Percentiles rank a stretch among this genome's conserved stretches.
These are phyloP conservation scores for Pisolithus marmoratus DNA, from an alignment of 768 basidiomycete species.

Conservation along the genomic window DNA sequence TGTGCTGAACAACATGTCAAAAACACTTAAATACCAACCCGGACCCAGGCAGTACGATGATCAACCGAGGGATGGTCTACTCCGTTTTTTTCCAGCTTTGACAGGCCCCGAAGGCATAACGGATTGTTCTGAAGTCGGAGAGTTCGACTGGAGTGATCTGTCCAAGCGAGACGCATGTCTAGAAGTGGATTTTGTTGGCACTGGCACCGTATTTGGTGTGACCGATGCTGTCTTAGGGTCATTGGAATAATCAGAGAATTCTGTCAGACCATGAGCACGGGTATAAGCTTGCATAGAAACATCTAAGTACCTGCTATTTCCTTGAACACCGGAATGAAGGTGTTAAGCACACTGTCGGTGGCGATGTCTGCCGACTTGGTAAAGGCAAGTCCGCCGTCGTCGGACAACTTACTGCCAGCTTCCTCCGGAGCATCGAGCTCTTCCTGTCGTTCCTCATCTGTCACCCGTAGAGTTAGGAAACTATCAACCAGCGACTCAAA, in stretches of 20 bases:
- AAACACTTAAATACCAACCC: conserved; percentile 15
- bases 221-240: conserved; percentile 7
- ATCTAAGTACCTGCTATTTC: conserved; percentile 36
- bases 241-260: conserved; percentile 19
- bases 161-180: conserved; percentile 15
- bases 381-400: conserved; percentile 25
- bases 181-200: conserved; percentile 7
- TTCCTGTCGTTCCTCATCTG: conserved; percentile 13
- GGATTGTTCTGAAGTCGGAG: conserved; percentile 9
- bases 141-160: conserved; percentile 12
- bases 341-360: conserved; percentile 49
- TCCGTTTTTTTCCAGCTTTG: conserved; percentile 28
- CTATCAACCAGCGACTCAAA: conserved; percentile 60
- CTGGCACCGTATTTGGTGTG: conserved; percentile 13
- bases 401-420: conserved; percentile 41
- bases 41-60: conserved; percentile 9
- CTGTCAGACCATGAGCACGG: conserved; percentile 10
- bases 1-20: conserved; percentile 15
- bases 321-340: conserved; percentile 62
- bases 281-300: background rate
- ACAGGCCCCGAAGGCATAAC: conserved; percentile 8
- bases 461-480: conserved; percentile 34
- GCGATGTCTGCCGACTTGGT: conserved; percentile 32
- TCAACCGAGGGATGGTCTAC: conserved; percentile 27
- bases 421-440: conserved; percentile 25